Base-by-base conservation (phyloP, 805 yeast species). In the Candida pseudoglaebosa region DNA sequence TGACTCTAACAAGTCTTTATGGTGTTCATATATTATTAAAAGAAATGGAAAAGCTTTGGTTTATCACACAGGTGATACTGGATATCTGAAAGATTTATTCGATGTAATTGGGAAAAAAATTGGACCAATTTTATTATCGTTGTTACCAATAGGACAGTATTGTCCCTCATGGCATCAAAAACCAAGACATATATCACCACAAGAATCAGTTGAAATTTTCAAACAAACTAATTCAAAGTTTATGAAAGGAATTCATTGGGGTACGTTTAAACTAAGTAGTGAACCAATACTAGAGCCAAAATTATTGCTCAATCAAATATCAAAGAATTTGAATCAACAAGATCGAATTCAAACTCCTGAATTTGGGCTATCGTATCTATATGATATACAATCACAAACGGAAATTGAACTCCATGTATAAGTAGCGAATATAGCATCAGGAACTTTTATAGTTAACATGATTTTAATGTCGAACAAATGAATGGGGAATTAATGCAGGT, bases 61-160 rank as follows among this genome's bases (percentile, higher is more conserved):
- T 32, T 91, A 80, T 67, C 98, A 91, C 59, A 95, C 91, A 13
- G 98, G 98, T 8, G 98, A 91, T 54, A 87, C 96, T 0, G 98
- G 98, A 0, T 91, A 86, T 56, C 79, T 82, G n/a, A 52, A 71
- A 24, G 95, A 79, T 21, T 60, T 91, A 35, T 90, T 86, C 59
- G 63, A 68, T 10, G 67, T 77, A n/a, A 82, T 91, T 19, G 77
- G 82, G 2, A 59, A 71, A 28, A 74, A 69, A 20, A 82, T 71
- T 53, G 95, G 95, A 0, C 70, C 72, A 1, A 54, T 67, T 6
- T 40, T 42, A 4, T 64, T 90, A 20, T 86, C 90, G 0, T 70
- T 91, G 60, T 62, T 91, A 12, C 98, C 98, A 0, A 88, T 95
- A 45, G 98, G 98, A 0, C 96, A 95, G 43, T 91, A 91, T 59